A percentile compares a stretch with the other conserved stretches of the same genome.
These are phyloP conservation scores for Backusella parvicylindrica DNA, from an alignment of 192 early-diverging fungal species.

Conservation along the genomic window DNA sequence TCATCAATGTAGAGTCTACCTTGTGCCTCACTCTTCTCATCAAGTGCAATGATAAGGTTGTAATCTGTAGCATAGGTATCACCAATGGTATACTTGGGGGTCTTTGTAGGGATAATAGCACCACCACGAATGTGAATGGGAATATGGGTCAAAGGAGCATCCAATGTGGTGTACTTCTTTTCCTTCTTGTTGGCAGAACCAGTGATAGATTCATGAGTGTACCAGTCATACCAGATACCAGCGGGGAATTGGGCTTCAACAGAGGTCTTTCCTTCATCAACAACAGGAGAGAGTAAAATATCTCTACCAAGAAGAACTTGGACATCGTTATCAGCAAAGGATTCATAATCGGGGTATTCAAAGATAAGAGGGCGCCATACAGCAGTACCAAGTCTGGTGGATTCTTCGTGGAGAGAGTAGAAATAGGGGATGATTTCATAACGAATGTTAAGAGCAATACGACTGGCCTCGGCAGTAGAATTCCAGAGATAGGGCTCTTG, in stretches of 20 bases:
- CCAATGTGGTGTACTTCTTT: slow-evolving; percentile 36
- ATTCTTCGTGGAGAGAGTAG: slow-evolving; percentile 52
- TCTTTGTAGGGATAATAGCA: slow-evolving; percentile 50
- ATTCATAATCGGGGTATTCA: slow-evolving; percentile 37
- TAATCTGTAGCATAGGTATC: slow-evolving; percentile 41
- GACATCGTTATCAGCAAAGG: slow-evolving; percentile 41
- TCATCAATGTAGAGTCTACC: slow-evolving; percentile 63
- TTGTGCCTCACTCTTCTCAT: slow-evolving; percentile 37
- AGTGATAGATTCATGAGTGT: slow-evolving; percentile 31
- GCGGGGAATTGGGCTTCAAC: slow-evolving; percentile 61
- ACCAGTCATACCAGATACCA: slow-evolving; percentile 64
- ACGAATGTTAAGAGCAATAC: slow-evolving; percentile 49
- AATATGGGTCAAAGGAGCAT: slow-evolving; percentile 49
- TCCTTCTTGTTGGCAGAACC: slow-evolving; percentile 9
- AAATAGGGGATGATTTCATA: slow-evolving; percentile 61
- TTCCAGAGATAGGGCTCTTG: slow-evolving; percentile 65
- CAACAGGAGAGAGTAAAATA: slow-evolving; percentile 60
- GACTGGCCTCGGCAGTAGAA: slow-evolving; percentile 49
- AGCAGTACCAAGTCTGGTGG: slow-evolving; percentile 48
- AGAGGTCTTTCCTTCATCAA: slow-evolving; percentile 39
- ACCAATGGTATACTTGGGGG: slow-evolving; percentile 43
- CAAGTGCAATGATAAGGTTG: slow-evolving; percentile 53
- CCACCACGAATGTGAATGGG: slow-evolving; percentile 63
- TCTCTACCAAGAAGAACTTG: slow-evolving; percentile 59
- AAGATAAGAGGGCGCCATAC: slow-evolving; percentile 56